Conservation (phyloP, 352 stramenopile genomes). For the Pythium periplocum region DNA sequence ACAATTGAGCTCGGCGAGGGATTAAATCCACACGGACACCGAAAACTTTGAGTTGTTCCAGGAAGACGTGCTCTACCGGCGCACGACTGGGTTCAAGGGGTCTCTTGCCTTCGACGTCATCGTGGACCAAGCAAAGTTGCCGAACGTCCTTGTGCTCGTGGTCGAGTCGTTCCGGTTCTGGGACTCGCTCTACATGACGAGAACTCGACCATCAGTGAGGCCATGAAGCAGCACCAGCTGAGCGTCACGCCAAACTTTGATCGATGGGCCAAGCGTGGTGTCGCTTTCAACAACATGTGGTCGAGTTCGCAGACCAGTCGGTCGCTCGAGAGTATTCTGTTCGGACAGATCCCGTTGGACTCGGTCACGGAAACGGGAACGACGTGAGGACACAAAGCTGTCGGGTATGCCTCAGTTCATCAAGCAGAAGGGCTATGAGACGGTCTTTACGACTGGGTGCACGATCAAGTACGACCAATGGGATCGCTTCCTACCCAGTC, state of each 20-base stretch:
- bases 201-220: conserved; percentile 16
- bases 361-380: conserved; percentile 33
- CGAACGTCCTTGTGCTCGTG: conserved; percentile 45
- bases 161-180: conserved; percentile 53
- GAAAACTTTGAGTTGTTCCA: conserved; percentile 39
- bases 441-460: conserved; percentile 40
- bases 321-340: conserved; percentile 50
- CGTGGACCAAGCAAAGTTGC: conserved; percentile 23
- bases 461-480: conserved; percentile 44
- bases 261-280: conserved; percentile 33
- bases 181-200: conserved; percentile 48
- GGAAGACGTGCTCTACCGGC: conserved; percentile 32
- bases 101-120: conserved; percentile 35
- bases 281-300: conserved; percentile 54
- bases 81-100: conserved; percentile 32
- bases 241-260: conserved; percentile 47
- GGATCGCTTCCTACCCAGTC: conserved; percentile 34
- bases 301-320: conserved; percentile 56
- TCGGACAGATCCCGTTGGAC: conserved; percentile 42
- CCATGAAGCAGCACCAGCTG: conserved; percentile 28
- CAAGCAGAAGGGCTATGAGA: conserved; percentile 41
- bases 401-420: conserved; percentile 47
- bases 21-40: conserved; percentile 9
- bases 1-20: no score
- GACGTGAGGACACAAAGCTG: conserved; percentile 21